Evolutionary conservation across 2,329 filamentous ascomycete species (phyloP), one percentile per base, ranked within the genome.

Genomic region (Fusarium cicatricum): DNA sequence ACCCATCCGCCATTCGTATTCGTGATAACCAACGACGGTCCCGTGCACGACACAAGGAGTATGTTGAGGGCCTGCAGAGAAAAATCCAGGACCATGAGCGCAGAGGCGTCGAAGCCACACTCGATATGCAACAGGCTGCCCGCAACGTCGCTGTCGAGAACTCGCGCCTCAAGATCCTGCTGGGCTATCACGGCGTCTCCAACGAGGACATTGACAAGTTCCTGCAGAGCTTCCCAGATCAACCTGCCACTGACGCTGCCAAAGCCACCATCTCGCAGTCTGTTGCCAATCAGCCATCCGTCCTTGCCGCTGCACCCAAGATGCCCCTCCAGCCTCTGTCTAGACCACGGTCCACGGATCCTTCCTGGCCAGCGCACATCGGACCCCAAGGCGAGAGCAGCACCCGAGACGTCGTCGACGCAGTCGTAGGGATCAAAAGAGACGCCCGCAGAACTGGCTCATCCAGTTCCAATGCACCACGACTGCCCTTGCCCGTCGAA

Each of bases 11-110:
- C 47, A 55, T 74, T 48, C 76, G 76, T 51, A 78, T 78, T 61
- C 77, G 81, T 60, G 77, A 83, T 58, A 84, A 82, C 67, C 82
- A 85, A 71, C 80, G 82, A 40, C 79, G 79, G 31, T 82, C 78
- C 14, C 77, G 83, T 31, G 80, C 78, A 23, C 80, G 82, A 32
- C 78, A 77, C 28, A 79, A 78, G 55, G 81, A 82, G 57, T 79
- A 80, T 53, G 71, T 84, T 51, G 75, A 79, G 44, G 74, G 74
- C 12, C 72, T 86, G 55, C 79, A 82, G 65, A 71, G 66, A 17
- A 75, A 76, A 37, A 58, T 85, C 29, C 74, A 74, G 16, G 78
- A 79, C 23, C 80, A 79, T 65, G 80, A 84, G 71, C 71, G 70
- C n/a, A 74, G 70, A 5, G 82, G 79, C 17, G 75, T 80, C 14